phyloP scores from a whole-genome alignment of 176 grass and related monocot species.

The Poa annua region DNA sequence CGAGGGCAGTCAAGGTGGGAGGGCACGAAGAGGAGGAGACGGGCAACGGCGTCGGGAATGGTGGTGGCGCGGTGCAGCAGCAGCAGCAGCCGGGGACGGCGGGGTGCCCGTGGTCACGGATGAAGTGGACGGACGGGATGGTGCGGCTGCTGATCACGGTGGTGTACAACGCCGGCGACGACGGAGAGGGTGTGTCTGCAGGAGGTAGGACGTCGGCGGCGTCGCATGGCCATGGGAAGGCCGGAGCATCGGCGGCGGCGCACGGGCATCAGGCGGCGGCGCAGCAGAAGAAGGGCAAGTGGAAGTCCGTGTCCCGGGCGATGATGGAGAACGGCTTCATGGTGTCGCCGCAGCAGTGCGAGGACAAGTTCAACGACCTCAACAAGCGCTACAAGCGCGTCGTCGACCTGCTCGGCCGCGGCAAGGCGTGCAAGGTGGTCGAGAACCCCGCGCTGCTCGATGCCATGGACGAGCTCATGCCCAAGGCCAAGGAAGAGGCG shows the following conservation, averaged over 20 bases:
- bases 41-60: constrained; percentile 35
- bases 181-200: constrained; percentile 49
- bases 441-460: constrained; percentile 81
- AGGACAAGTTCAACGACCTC: constrained; percentile 99
- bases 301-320: constrained; percentile 81
- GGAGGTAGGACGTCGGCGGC: constrained; percentile 9
- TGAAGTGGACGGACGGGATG: constrained; percentile 98
- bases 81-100: constrained; percentile 8
- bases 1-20: constrained; percentile 23
- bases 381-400: constrained; percentile 98
- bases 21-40: constrained; percentile 52
- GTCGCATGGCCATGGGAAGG: constrained; percentile 21
- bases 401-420: constrained; percentile 82
- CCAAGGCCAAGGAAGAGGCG: constrained; percentile 84
- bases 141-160: constrained; percentile 81
- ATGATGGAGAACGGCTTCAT: constrained; percentile 78
- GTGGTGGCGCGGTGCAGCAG: constrained; percentile 31
- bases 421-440: constrained; percentile 79
- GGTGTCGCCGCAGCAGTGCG: constrained; percentile 98
- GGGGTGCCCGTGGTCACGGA: constrained; percentile 77
- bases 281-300: constrained; percentile 92
- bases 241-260: constrained; percentile 11
- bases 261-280: constrained; percentile 37
- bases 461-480: constrained; percentile 59
- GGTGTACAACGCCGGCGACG: constrained; percentile 75